Conservation (phyloP, 768 basidiomycete genomes). For the Lactarius indigo region DNA sequence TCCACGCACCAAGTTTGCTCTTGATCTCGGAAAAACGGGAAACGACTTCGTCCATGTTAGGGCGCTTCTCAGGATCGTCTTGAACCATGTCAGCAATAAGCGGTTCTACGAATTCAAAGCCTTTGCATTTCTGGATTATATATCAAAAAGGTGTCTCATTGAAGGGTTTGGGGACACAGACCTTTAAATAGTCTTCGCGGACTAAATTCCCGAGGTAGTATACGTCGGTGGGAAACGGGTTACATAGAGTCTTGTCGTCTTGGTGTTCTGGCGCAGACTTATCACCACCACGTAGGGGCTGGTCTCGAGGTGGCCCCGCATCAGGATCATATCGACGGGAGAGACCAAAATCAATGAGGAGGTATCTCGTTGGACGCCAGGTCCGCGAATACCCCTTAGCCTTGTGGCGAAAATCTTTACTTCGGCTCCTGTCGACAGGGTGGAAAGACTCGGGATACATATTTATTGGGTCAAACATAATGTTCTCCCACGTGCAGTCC, state of each 20-base stretch:
- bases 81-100: slow-evolving; percentile 36
- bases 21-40: slow-evolving; percentile 3
- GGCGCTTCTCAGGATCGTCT: slow-evolving; percentile 34
- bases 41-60: slow-evolving; percentile 24
- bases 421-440: not conserved
- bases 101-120: slow-evolving; percentile 11
- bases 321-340: slow-evolving; percentile 25
- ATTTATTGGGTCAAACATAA: slow-evolving; percentile 20
- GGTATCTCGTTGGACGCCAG: slow-evolving; percentile 26
- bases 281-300: slow-evolving; percentile 28
- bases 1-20: slow-evolving; percentile 6
- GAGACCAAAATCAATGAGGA: slow-evolving; percentile 32
- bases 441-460: slow-evolving; percentile 22
- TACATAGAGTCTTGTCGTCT: not conserved
- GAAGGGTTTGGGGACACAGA: not conserved
- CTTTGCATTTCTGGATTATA: not conserved
- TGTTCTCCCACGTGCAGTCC: slow-evolving; percentile 8
- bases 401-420: slow-evolving; percentile 4
- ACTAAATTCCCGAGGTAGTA: slow-evolving; percentile 30
- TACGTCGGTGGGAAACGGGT: slow-evolving; percentile 30
- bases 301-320: slow-evolving; percentile 11
- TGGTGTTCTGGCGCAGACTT: slow-evolving; percentile 28
- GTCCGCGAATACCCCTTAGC: slow-evolving; percentile 28
- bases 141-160: not conserved
- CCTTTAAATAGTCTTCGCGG: slow-evolving; percentile 17